Evolutionary conservation across 805 yeast genomes (phyloP).

Genomic region (Clavispora phyllophila): DNA sequence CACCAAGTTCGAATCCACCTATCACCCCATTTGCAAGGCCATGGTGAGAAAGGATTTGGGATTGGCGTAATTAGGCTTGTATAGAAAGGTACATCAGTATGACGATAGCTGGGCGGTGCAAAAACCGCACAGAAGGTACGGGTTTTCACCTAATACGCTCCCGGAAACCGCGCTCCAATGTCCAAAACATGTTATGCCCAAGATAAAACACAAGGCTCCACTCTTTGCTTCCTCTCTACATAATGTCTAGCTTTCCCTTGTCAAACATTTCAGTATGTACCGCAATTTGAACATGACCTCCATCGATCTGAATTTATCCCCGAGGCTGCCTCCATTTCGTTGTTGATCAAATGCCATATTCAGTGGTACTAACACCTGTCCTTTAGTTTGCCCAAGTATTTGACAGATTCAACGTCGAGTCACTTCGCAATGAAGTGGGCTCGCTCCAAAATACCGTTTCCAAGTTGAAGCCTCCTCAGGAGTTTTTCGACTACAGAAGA

Average conservation of each 20-base stretch:
- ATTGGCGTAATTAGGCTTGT: conserved; percentile 10
- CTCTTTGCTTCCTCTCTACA: conserved; percentile 1
- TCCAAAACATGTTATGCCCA: background rate
- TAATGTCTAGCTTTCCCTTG: background rate
- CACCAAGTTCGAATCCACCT: conserved; percentile 49
- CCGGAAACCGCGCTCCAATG: too few species aligned
- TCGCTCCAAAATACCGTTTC: conserved; percentile 60
- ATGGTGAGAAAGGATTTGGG: conserved; percentile 83
- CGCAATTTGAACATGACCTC: too few species aligned
- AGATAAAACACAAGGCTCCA: background rate
- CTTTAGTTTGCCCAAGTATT: conserved; percentile 12
- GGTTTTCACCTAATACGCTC: background rate
- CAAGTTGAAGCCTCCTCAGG: conserved; percentile 82
- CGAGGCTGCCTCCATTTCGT: background rate
- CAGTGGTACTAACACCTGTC: conserved; percentile 6
- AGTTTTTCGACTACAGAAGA: conserved; percentile 87
- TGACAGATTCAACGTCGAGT: conserved; percentile 22
- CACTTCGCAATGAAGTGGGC: conserved; percentile 21
- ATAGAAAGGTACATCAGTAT: background rate
- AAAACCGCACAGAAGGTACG: background rate
- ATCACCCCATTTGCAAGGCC: conserved; percentile 81
- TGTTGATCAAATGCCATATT: too few species aligned
- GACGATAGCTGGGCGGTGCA: too few species aligned
- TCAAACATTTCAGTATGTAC: conserved; percentile 31
- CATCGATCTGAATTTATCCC: background rate